Percentiles rank a stretch among this genome's conserved stretches.
These are phyloP conservation scores for Fusarium siculi DNA, from an alignment of 2,329 filamentous ascomycete species.

Conservation along the genomic window DNA sequence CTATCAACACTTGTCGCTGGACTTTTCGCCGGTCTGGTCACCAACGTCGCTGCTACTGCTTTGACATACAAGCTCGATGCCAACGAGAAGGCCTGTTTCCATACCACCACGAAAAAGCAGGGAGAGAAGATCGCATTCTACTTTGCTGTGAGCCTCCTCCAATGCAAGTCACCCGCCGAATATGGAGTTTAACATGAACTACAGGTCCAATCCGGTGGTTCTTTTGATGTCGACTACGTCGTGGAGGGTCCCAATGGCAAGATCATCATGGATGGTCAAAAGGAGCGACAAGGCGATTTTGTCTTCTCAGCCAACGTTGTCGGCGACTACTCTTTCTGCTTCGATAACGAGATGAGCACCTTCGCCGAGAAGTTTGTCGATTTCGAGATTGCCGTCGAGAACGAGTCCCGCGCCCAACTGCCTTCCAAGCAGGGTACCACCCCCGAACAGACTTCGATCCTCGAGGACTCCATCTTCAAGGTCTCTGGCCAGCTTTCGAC, in stretches of 20 bases:
- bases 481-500: constrained; percentile 92
- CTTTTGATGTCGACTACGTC: constrained; percentile 95
- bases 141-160: constrained; percentile 80
- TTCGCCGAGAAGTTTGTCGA: constrained; percentile 98
- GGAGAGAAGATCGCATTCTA: constrained; percentile 96
- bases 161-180: neutral
- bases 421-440: constrained; percentile 89
- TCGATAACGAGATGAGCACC: constrained; percentile 98
- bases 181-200: constrained; percentile 22
- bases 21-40: constrained; percentile 76
- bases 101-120: constrained; percentile 78
- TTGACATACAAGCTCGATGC: constrained; percentile 92
- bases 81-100: constrained; percentile 97
- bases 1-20: constrained; percentile 69
- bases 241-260: constrained; percentile 86
- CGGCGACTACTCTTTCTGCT: constrained; percentile 97
- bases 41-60: constrained; percentile 83
- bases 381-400: constrained; percentile 97
- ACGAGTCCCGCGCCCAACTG: constrained; percentile 83
- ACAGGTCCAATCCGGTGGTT: constrained; percentile 96
- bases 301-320: constrained; percentile 91
- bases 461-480: constrained; percentile 97
- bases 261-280: constrained; percentile 84
- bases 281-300: constrained; percentile 95
- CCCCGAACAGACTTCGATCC: constrained; percentile 85